Evolutionary conservation across 495 filamentous ascomycete genomes (phyloP).

Genomic region (Schizothecium vesticola): DNA sequence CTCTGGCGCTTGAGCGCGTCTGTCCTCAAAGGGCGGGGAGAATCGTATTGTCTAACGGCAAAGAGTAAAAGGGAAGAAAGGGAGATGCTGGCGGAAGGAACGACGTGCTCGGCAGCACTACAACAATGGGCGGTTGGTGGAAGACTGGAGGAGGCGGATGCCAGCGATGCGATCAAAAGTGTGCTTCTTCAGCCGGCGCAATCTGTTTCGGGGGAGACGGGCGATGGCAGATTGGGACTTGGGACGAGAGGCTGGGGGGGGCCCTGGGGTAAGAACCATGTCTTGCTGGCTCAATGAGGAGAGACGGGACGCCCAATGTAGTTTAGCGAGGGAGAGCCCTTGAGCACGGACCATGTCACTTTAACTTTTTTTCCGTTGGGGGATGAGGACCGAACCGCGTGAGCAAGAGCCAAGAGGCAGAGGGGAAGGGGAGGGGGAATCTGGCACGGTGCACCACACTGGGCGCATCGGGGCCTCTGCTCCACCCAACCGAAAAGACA

Average conservation of each 20-base stretch:
- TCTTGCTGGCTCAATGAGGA: constrained; percentile 17
- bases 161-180: constrained; percentile 21
- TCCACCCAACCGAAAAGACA: constrained; percentile 10
- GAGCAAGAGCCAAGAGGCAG: background rate
- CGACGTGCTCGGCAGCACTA: constrained; percentile 5
- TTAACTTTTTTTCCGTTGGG: background rate
- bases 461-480: background rate
- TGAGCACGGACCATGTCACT: constrained; percentile 21
- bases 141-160: background rate
- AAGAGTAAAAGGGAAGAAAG: background rate
- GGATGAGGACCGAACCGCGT: background rate
- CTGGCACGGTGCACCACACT: constrained; percentile 3
- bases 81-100: background rate
- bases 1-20: background rate
- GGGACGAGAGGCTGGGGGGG: constrained; percentile 26
- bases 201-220: constrained; percentile 17
- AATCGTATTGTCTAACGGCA: background rate
- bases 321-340: constrained; percentile 16
- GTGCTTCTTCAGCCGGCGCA: constrained; percentile 17
- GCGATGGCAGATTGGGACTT: constrained; percentile 21
- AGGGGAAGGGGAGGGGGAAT: background rate
- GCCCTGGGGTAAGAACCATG: constrained; percentile 19
- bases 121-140: background rate
- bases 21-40: background rate
- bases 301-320: background rate